Evolutionary conservation across 495 filamentous ascomycete species (phyloP), one percentile per base, ranked within the genome.

Genomic region (Xylaria scruposa): DNA sequence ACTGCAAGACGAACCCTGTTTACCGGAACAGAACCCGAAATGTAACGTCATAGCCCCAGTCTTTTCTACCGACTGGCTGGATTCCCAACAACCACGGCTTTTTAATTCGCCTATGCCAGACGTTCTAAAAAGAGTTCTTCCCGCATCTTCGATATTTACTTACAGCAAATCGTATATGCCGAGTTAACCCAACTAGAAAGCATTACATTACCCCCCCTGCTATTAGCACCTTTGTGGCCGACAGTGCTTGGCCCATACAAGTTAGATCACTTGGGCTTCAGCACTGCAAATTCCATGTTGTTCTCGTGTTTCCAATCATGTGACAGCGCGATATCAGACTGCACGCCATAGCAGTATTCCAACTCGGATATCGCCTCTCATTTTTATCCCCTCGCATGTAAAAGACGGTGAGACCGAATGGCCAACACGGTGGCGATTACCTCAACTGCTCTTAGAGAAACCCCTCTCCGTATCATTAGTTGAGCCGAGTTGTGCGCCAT

Each of bases 21-120:
- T 12, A 10, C 21, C 51, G 51, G 51, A 29, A 29, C 8, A 19
- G 51, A 54, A 9, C 24, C 51, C 24, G 51, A 54, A 29, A 54
- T 54, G 24, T 15, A 54, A 54, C 51, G 24, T 54, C 51, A 29
- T 54, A 24, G 51, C 10, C 51, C 51, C 51, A 54, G 51, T 54
- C 51, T 54, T 54, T 54, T 54, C 51, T 54, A 54, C 51, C 51
- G 51, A 29, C 51, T 29, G 51, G 24, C 51, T 51, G 49, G 51
- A 29, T 29, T 54, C 51, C 26, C 51, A 49, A 47, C n/a, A 53
- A 29, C 51, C 49, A 53, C 49, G 17, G 26, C 9, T 24, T 54
- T 54, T 54, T 29, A 10, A 51, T 51, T 54, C 51, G 51, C 51
- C 26, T 54, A 29, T 29, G 51, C 51, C 15, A 54, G 8, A 10